Percentiles rank a stretch among this genome's conserved stretches.
Evolutionary conservation across 768 basidiomycete genomes (phyloP).

Genomic region (Tylopilus felleus): DNA sequence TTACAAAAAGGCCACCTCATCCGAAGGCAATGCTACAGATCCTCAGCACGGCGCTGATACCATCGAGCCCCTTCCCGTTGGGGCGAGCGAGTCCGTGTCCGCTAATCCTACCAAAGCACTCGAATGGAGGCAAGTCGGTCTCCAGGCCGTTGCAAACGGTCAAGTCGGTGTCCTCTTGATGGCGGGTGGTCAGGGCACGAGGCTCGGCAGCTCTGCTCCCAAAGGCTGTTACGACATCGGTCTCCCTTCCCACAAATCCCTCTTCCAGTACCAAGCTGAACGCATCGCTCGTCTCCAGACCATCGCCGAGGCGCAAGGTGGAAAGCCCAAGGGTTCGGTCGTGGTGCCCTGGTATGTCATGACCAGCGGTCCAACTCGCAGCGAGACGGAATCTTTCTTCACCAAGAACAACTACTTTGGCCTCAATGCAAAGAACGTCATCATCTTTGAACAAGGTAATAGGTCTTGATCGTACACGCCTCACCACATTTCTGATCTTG

Average conservation of each 20-base stretch:
- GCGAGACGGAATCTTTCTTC: conserved; percentile 85
- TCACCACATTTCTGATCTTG: neutral
- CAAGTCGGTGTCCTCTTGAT: conserved; percentile 94
- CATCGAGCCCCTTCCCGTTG: conserved; percentile 81
- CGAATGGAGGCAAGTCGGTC: conserved; percentile 76
- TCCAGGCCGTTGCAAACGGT: conserved; percentile 75
- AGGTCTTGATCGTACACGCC: conserved; percentile 4
- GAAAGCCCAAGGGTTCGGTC: conserved; percentile 57
- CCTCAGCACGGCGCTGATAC: conserved; percentile 41
- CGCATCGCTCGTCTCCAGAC: conserved; percentile 82
- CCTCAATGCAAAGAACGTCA: conserved; percentile 70
- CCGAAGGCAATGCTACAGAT: conserved; percentile 52
- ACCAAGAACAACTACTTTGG: conserved; percentile 76
- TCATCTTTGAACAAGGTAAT: conserved; percentile 96
- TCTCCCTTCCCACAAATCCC: conserved; percentile 85
- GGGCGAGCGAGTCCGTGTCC: conserved; percentile 62
- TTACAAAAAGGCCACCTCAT: conserved; percentile 69
- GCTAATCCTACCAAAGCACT: conserved; percentile 51
- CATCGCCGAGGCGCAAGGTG: conserved; percentile 58
- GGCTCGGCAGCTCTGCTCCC: conserved; percentile 86
- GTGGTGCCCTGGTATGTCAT: conserved; percentile 97
- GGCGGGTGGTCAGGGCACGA: conserved; percentile 97
- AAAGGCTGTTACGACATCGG: conserved; percentile 99
- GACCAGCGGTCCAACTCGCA: conserved; percentile 95
- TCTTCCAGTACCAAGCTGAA: conserved; percentile 98